Evolutionary conservation across 2,329 filamentous ascomycete genomes (phyloP).

Genomic region (Pyricularia grisea): DNA sequence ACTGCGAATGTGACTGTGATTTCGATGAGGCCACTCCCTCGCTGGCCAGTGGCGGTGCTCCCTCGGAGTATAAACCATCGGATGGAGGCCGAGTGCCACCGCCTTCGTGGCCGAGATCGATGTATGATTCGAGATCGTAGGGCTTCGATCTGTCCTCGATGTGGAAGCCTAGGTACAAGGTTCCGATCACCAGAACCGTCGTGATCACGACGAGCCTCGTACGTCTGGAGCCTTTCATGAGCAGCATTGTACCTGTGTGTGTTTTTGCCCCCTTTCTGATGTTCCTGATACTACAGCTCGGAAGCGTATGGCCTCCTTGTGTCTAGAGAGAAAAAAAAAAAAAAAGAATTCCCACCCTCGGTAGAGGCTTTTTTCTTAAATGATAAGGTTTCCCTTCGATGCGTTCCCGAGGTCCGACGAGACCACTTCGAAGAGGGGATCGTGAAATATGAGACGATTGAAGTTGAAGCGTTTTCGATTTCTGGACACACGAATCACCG

Average conservation of each 20-base stretch:
- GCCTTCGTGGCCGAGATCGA: too few relatives aligned
- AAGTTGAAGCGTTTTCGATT: too few relatives aligned
- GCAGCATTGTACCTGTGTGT: background rate
- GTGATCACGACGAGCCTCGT: background rate
- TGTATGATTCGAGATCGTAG: background rate
- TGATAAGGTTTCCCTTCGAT: background rate
- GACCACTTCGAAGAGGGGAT: too few relatives aligned
- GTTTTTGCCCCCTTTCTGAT: background rate
- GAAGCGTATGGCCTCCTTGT: background rate
- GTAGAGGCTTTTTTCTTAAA: background rate
- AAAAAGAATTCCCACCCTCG: background rate
- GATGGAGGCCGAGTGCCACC: background rate
- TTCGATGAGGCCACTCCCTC: background rate
- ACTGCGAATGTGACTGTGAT: background rate
- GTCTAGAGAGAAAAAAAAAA: too few relatives aligned
- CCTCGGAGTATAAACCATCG: background rate
- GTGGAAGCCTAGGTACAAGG: background rate
- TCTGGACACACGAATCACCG: too few relatives aligned
- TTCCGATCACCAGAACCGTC: background rate
- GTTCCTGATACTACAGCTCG: background rate
- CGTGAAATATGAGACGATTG: too few relatives aligned
- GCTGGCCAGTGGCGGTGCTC: background rate
- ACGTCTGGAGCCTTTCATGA: background rate
- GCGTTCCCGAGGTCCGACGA: too few relatives aligned
- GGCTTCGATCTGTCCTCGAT: background rate